phyloP scores from a whole-genome alignment of 208 protist species.

The Leishmania lainsoni region DNA sequence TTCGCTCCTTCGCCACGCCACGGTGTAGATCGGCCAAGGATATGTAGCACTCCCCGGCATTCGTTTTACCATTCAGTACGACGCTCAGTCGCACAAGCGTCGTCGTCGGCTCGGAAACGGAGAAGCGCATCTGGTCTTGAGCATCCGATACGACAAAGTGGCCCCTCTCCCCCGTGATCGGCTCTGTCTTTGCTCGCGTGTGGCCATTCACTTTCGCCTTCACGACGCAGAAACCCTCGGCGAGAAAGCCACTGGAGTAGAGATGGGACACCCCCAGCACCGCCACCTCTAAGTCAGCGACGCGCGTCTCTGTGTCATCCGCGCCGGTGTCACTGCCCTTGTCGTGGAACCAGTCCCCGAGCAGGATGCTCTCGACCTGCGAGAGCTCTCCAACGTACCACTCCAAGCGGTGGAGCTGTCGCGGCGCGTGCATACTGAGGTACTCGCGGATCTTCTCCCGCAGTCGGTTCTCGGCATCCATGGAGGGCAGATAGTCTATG shows the following conservation, averaged over 20 bases:
- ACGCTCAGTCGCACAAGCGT: slow-evolving; percentile 55
- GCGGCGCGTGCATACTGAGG: slow-evolving; percentile 36
- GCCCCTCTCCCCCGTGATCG: slow-evolving; percentile 40
- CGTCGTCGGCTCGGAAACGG: slow-evolving; percentile 48
- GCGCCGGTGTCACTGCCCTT: slow-evolving; percentile 7
- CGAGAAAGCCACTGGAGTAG: slow-evolving; percentile 44
- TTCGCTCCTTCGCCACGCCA: slow-evolving; percentile 53
- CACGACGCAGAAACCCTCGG: slow-evolving; percentile 52
- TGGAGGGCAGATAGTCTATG: slow-evolving; percentile 65
- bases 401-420: slow-evolving; percentile 80
- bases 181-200: slow-evolving; percentile 35
- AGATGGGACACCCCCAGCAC: slow-evolving; percentile 59
- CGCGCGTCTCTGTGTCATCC: slow-evolving; percentile 7
- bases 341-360: slow-evolving; percentile 37
- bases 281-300: slow-evolving; percentile 39
- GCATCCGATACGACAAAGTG: slow-evolving; percentile 41
- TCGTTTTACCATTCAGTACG: slow-evolving; percentile 41
- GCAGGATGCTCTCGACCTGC: slow-evolving; percentile 43
- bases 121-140: slow-evolving; percentile 43
- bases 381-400: slow-evolving; percentile 78
- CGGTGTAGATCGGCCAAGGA: slow-evolving; percentile 61
- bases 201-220: slow-evolving; percentile 56
- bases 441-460: slow-evolving; percentile 62
- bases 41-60: slow-evolving; percentile 65
- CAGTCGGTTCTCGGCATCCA: slow-evolving; percentile 73